phyloP scores from a whole-genome alignment of 2,329 filamentous ascomycete species.

The Colletotrichum melonis region DNA sequence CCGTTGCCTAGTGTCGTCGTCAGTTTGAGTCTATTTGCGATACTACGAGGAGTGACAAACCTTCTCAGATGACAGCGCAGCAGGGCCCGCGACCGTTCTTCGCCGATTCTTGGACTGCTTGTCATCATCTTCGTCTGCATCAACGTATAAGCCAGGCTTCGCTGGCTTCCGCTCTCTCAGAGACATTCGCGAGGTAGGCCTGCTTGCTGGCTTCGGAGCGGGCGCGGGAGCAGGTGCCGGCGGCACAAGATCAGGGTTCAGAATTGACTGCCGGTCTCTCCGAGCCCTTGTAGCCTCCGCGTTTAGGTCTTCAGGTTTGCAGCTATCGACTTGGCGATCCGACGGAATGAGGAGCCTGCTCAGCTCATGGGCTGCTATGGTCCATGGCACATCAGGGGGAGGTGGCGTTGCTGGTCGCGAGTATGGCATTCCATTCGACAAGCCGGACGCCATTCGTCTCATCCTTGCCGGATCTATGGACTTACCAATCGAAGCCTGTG shows the following conservation, averaged over 20 bases:
- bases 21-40: slow-evolving; percentile 6
- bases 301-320: slow-evolving; percentile 81
- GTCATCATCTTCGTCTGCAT: slow-evolving; percentile 59
- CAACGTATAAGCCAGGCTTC: slow-evolving; percentile 64
- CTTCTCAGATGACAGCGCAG: slow-evolving; percentile 58
- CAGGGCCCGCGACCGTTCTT: slow-evolving; percentile 69
- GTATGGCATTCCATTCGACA: slow-evolving; percentile 53
- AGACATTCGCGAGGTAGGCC: slow-evolving; percentile 73
- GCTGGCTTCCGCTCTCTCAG: slow-evolving; percentile 76
- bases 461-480: slow-evolving; percentile 76
- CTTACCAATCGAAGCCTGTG: slow-evolving; percentile 87
- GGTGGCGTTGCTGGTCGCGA: slow-evolving; percentile 71
- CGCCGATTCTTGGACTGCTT: slow-evolving; percentile 60
- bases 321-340: slow-evolving; percentile 80
- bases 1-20: slow-evolving; percentile 44
- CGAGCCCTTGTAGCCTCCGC: slow-evolving; percentile 72
- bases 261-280: slow-evolving; percentile 71
- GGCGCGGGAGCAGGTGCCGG: slow-evolving; percentile 41
- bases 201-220: slow-evolving; percentile 44
- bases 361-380: slow-evolving; percentile 83
- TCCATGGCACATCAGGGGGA: slow-evolving; percentile 87
- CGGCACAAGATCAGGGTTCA: slow-evolving; percentile 50
- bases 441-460: slow-evolving; percentile 70
- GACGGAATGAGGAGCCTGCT: slow-evolving; percentile 84
- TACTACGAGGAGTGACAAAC: slow-evolving; percentile 39